Conservation (phyloP, 441 rosid species). For the Erodium texanum region DNA sequence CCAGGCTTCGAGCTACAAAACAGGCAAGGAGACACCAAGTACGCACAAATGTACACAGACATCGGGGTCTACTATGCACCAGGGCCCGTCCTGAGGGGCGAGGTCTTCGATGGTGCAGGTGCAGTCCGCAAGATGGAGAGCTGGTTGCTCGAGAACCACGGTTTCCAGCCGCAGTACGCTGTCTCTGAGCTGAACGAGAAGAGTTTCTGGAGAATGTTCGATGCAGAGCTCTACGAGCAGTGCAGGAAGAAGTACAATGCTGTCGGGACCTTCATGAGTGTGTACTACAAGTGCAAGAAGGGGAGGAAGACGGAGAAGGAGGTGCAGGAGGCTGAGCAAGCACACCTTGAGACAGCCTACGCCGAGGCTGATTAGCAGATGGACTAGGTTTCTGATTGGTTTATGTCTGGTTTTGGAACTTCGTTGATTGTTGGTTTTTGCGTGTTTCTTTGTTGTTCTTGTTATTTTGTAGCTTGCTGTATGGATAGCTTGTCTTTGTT, state of each 20-base stretch:
- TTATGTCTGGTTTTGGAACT: too few species aligned
- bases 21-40: conserved; percentile 82
- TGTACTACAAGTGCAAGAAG: conserved; percentile 93
- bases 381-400: too few species aligned
- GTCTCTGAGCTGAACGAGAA: conserved; percentile 89
- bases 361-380: conserved; percentile 51
- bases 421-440: too few species aligned
- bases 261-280: conserved; percentile 93
- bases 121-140: conserved; percentile 83
- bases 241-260: conserved; percentile 82
- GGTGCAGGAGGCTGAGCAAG: conserved; percentile 91
- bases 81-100: conserved; percentile 83
- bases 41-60: conserved; percentile 94
- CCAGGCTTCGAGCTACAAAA: conserved; percentile 73
- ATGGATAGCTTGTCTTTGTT: too few species aligned
- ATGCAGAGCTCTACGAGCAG: conserved; percentile 70
- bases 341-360: conserved; percentile 68
- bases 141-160: conserved; percentile 88
- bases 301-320: conserved; percentile 99
- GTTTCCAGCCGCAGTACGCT: conserved; percentile 92
- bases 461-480: too few species aligned
- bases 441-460: too few species aligned
- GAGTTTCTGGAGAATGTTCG: conserved; percentile 98
- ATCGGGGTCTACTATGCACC: conserved; percentile 91
- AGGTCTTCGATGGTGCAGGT: conserved; percentile 68